Evolutionary conservation across 108 stramenopile genomes (phyloP).

Genomic region (Skeletonema costatum): DNA sequence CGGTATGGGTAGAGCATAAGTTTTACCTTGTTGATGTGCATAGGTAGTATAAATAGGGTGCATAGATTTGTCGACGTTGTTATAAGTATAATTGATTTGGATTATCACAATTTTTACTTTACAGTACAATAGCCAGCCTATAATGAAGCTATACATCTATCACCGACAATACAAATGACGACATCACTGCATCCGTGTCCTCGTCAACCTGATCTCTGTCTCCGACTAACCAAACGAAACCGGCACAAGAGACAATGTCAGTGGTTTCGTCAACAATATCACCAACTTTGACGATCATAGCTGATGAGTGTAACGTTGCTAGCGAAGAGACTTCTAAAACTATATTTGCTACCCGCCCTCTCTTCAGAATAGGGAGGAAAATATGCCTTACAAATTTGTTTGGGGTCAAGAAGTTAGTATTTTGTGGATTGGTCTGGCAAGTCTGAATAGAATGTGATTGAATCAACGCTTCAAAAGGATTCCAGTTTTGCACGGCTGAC

Average conservation of each 20-base stretch:
- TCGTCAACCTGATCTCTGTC: constrained; percentile 9
- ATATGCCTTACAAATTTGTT: constrained; percentile 21
- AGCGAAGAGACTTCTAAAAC: constrained; percentile 17
- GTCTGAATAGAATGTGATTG: constrained; percentile 28
- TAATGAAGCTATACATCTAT: neutral
- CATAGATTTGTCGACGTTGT: neutral
- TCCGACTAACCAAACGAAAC: constrained; percentile 42
- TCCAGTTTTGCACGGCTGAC: constrained; percentile 8
- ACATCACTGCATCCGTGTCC: constrained; percentile 19
- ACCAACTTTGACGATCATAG: constrained; percentile 25
- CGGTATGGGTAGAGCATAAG: constrained; percentile 1
- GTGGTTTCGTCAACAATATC: constrained; percentile 21
- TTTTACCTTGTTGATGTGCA: neutral
- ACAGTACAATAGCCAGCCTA: neutral
- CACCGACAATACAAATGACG: neutral
- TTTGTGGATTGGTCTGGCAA: neutral
- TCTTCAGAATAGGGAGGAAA: constrained; percentile 32
- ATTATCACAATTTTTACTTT: neutral
- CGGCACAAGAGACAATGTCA: constrained; percentile 29
- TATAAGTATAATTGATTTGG: neutral
- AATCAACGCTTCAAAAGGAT: constrained; percentile 39
- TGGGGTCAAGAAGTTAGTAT: constrained; percentile 2
- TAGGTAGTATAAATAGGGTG: too few species aligned
- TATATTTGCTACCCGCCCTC: constrained; percentile 10
- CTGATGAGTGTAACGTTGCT: constrained; percentile 13